Conservation (phyloP, 108 stramenopile species). For the Parietichytrium sp. region DNA sequence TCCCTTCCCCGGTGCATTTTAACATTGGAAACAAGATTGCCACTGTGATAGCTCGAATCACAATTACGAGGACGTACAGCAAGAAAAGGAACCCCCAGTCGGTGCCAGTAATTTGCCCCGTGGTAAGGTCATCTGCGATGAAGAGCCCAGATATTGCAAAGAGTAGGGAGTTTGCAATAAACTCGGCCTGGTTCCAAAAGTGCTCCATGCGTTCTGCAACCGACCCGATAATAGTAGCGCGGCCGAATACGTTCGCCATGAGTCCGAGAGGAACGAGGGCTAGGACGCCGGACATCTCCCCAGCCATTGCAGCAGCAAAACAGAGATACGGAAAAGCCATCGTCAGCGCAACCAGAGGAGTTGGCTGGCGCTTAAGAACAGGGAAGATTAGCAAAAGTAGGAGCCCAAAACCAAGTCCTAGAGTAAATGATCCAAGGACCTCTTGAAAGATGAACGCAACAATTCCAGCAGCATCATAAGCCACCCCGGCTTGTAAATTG, state of each 20-base stretch:
- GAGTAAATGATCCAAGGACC: constrained; percentile 41
- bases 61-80: constrained; percentile 54
- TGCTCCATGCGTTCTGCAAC: constrained; percentile 49
- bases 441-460: constrained; percentile 45
- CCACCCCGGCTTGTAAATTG: constrained; percentile 1
- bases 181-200: constrained; percentile 48
- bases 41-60: constrained; percentile 48
- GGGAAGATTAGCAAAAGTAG: constrained; percentile 2
- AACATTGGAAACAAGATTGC: constrained; percentile 43
- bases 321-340: constrained; percentile 42
- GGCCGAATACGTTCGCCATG: constrained; percentile 36
- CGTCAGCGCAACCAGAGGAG: constrained; percentile 48
- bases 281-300: constrained; percentile 47
- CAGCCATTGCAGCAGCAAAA: constrained; percentile 41
- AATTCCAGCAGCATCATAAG: not conserved
- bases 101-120: not conserved
- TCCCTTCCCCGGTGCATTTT: not conserved
- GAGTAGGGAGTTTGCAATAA: constrained; percentile 49
- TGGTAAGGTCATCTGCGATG: constrained; percentile 16
- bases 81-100: constrained; percentile 23
- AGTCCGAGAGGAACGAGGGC: constrained; percentile 30
- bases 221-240: constrained; percentile 19
- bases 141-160: constrained; percentile 42
- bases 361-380: not conserved
- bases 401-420: constrained; percentile 37